phyloP scores from a whole-genome alignment of 257 asterid genomes.

The Rubia yunnanensis region DNA sequence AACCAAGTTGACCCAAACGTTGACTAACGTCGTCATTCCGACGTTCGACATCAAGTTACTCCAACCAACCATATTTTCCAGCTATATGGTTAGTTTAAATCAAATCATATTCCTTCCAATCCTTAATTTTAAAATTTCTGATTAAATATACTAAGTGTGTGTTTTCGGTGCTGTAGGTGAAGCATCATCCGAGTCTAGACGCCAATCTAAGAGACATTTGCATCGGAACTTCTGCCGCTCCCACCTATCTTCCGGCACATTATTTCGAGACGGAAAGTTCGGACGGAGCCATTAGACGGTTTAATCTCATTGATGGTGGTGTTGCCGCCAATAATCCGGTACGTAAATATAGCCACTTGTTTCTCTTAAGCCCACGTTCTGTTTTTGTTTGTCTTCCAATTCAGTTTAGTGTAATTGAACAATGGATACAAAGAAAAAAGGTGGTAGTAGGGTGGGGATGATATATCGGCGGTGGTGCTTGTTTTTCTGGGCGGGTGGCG shows the following conservation, averaged over 20 bases:
- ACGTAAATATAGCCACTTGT: not conserved
- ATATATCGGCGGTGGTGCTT: no score
- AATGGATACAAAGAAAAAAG: no score
- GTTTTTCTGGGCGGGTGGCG: no score
- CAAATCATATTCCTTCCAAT: not conserved
- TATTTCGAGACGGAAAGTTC: constrained; percentile 22
- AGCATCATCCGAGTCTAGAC: constrained; percentile 16
- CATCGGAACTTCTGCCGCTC: constrained; percentile 60
- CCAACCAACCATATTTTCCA: constrained; percentile 30
- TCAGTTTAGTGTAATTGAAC: no score
- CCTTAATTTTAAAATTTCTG: not conserved
- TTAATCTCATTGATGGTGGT: constrained; percentile 47
- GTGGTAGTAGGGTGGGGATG: no score
- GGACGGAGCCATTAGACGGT: constrained; percentile 17
- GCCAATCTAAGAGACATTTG: constrained; percentile 41
- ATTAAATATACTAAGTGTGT: not conserved
- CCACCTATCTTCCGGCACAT: constrained; percentile 46
- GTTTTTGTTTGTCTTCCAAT: no score
- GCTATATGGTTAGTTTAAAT: constrained; percentile 4
- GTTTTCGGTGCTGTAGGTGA: constrained; percentile 17
- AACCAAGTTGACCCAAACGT: constrained; percentile 21
- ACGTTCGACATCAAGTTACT: constrained; percentile 41
- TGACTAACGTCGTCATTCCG: constrained; percentile 46
- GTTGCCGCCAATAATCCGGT: constrained; percentile 58
- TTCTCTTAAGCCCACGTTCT: no score